Conservation (phyloP, 441 rosid species). For the Geranium incanum region DNA sequence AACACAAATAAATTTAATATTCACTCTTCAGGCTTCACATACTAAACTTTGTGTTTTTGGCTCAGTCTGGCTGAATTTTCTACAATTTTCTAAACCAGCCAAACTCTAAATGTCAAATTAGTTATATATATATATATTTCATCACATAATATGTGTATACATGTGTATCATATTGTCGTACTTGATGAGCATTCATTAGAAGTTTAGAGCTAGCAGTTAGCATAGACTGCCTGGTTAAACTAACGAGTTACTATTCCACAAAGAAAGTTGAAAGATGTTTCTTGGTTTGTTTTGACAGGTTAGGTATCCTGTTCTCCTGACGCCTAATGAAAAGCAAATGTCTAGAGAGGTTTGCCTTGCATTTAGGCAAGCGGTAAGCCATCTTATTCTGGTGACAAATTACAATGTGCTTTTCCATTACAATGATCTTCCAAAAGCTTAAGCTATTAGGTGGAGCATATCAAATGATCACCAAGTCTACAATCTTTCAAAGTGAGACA, state of each 20-base stretch:
- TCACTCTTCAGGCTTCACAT: too few relatives aligned
- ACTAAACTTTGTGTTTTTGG: too few relatives aligned
- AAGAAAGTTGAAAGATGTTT: slow-evolving; percentile 9
- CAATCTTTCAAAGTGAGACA: too few relatives aligned
- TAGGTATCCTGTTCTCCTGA: slow-evolving; percentile 95
- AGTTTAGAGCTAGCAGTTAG: not conserved
- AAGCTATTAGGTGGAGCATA: too few relatives aligned
- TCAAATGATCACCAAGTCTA: too few relatives aligned
- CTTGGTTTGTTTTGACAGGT: slow-evolving; percentile 45
- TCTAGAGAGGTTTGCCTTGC: slow-evolving; percentile 97
- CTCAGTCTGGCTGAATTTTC: too few relatives aligned
- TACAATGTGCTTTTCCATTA: slow-evolving; percentile 3
- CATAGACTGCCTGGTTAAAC: slow-evolving; percentile 8
- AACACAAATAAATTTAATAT: too few relatives aligned
- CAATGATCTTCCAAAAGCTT: too few relatives aligned
- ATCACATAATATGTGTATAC: not conserved
- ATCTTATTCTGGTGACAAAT: slow-evolving; percentile 10
- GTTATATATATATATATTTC: too few relatives aligned
- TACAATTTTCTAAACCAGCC: too few relatives aligned
- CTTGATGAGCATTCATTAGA: not conserved
- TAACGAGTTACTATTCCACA: not conserved
- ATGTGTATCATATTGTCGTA: not conserved
- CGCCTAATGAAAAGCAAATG: slow-evolving; percentile 98
- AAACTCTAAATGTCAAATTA: too few relatives aligned
- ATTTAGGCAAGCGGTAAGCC: slow-evolving; percentile 86